Conservation (phyloP, 1,284 basidiomycete genomes). For the Peniophora sp. region DNA sequence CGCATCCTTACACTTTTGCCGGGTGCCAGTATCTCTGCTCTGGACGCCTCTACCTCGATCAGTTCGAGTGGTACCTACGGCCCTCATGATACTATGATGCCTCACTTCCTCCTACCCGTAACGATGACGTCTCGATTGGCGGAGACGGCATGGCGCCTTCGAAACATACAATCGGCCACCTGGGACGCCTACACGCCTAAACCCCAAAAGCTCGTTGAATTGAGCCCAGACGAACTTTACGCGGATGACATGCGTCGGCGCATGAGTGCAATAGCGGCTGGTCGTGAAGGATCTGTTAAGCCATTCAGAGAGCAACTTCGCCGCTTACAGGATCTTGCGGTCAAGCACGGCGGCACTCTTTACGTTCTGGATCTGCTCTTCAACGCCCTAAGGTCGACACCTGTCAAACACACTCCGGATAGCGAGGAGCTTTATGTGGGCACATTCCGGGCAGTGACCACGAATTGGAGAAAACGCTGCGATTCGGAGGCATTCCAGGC, state of each 20-base stretch:
- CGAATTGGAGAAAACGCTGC: constrained; percentile 1
- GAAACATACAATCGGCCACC: no score
- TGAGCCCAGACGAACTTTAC: background rate
- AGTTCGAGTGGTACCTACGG: background rate
- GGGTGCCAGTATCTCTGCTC: constrained; percentile 1
- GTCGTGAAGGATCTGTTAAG: constrained; percentile 1
- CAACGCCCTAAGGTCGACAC: constrained; percentile 1
- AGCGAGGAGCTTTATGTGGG: constrained; percentile 3
- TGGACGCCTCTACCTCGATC: background rate
- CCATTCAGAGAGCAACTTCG: constrained; percentile 5
- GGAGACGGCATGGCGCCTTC: background rate
- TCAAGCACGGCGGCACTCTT: constrained; percentile 4
- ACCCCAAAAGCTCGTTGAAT: no score
- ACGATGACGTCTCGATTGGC: constrained; percentile 3
- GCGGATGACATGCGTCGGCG: background rate
- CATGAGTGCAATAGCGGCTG: background rate
- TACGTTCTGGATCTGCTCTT: constrained; percentile 7
- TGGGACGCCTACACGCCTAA: no score
- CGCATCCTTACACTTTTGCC: constrained; percentile 7
- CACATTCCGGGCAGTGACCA: constrained; percentile 4
- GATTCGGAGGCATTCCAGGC: constrained; percentile 1
- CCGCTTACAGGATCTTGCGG: constrained; percentile 6
- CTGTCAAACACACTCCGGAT: background rate
- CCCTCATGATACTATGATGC: background rate
- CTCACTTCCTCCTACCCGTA: constrained; percentile 4